Conservation (phyloP, 495 filamentous ascomycete species). For the Penicillium paradoxum region DNA sequence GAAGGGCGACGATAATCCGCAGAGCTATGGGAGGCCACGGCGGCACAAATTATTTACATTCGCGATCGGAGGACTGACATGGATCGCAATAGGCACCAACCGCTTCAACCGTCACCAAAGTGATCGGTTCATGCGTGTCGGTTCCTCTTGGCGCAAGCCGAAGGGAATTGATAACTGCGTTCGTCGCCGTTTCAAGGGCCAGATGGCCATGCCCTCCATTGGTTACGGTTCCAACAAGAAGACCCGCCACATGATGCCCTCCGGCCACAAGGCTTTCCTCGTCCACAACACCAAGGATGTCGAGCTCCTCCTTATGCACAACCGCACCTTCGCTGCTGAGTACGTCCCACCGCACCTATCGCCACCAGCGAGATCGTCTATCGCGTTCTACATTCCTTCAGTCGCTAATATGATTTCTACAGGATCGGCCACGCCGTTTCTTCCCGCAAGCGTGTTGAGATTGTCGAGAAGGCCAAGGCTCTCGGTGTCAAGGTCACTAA, state of each 20-base stretch:
- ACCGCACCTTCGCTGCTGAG: slow-evolving; percentile 97
- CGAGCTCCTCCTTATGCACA: slow-evolving; percentile 99
- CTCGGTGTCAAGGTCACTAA: slow-evolving; percentile 98
- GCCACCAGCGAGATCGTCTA: not conserved
- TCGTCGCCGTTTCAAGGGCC: slow-evolving; percentile 88
- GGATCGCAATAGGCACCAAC: slow-evolving; percentile 62
- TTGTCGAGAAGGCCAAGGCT: slow-evolving; percentile 92
- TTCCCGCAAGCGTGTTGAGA: slow-evolving; percentile 96
- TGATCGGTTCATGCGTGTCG: slow-evolving; percentile 87
- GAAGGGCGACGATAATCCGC: slow-evolving; percentile 16
- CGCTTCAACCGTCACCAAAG: slow-evolving; percentile 93
- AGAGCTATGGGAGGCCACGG: slow-evolving; percentile 3
- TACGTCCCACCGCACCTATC: slow-evolving; percentile 46
- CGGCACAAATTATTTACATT: not conserved
- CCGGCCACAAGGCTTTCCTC: slow-evolving; percentile 99
- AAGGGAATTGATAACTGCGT: slow-evolving; percentile 78
- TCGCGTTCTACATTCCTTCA: not conserved
- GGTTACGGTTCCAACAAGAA: slow-evolving; percentile 98
- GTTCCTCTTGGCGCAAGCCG: slow-evolving; percentile 7
- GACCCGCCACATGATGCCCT: slow-evolving; percentile 97
- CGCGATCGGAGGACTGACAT: slow-evolving; percentile 30
- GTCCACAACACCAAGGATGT: slow-evolving; percentile 93
- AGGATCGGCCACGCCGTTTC: slow-evolving; percentile 97
- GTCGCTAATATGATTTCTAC: slow-evolving; percentile 7
- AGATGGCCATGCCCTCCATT: slow-evolving; percentile 96